phyloP scores from a whole-genome alignment of 2,329 filamentous ascomycete species.

The Verticillium tricorpus region DNA sequence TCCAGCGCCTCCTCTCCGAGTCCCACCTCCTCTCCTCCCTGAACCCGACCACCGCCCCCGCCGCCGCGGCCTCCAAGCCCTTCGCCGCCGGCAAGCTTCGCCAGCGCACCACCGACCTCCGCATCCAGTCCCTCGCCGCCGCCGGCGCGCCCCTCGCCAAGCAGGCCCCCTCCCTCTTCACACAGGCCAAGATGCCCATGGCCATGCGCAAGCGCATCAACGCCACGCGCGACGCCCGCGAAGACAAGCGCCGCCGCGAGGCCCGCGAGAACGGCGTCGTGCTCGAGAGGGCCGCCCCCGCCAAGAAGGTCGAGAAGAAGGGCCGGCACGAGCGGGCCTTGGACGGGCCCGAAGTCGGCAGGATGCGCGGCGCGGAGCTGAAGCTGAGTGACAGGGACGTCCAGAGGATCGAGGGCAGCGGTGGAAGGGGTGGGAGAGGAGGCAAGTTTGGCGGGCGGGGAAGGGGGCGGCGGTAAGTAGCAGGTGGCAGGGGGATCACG shows the following conservation, averaged over 20 bases:
- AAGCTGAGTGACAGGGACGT: conserved; percentile 76
- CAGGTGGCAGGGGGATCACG: neutral
- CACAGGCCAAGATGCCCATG: conserved; percentile 87
- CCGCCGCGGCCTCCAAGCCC: conserved; percentile 31
- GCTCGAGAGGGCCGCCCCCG: conserved; percentile 54
- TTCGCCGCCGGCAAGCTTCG: conserved; percentile 65
- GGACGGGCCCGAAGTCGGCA: conserved; percentile 75
- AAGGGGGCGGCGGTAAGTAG: conserved; percentile 25
- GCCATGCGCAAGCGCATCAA: conserved; percentile 79
- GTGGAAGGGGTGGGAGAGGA: conserved; percentile 20
- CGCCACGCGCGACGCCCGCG: conserved; percentile 59
- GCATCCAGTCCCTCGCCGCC: conserved; percentile 64
- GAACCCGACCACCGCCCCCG: conserved; percentile 32
- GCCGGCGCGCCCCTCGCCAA: conserved; percentile 43
- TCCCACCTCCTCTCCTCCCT: conserved; percentile 73
- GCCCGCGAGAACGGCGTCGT: conserved; percentile 89
- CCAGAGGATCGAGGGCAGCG: conserved; percentile 58
- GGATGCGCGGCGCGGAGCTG: conserved; percentile 73
- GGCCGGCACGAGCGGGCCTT: conserved; percentile 54
- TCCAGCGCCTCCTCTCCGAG: conserved; percentile 86
- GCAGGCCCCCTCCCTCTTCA: conserved; percentile 53
- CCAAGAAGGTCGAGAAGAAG: conserved; percentile 24
- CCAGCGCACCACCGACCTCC: conserved; percentile 77
- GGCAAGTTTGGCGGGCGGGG: conserved; percentile 32
- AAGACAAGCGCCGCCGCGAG: conserved; percentile 68